Percentiles rank a stretch among this genome's conserved stretches.
These are phyloP conservation scores for Ailanthus altissimus DNA, from an alignment of 345 rosid species.

Conservation along the genomic window DNA sequence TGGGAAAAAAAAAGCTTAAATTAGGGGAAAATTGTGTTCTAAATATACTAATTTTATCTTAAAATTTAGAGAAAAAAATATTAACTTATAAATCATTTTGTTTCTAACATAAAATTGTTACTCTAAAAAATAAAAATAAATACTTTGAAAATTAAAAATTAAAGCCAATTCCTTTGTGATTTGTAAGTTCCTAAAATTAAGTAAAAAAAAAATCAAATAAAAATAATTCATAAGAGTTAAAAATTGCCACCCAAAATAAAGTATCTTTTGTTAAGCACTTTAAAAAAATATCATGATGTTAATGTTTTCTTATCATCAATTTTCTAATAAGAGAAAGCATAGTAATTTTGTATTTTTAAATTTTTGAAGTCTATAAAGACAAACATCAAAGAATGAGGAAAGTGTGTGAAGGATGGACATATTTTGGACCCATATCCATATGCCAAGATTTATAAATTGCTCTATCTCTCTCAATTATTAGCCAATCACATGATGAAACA, in stretches of 20 bases:
- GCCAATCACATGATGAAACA: constrained; percentile 16
- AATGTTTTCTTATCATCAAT: background rate
- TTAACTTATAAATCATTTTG: too few relatives aligned
- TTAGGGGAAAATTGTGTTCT: too few relatives aligned
- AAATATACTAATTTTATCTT: too few relatives aligned
- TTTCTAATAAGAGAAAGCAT: background rate
- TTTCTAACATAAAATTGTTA: too few relatives aligned
- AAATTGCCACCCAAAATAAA: background rate
- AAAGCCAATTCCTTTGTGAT: too few relatives aligned
- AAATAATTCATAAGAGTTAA: background rate
- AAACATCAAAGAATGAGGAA: background rate
- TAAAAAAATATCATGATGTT: background rate
- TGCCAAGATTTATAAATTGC: background rate
- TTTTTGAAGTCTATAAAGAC: background rate
- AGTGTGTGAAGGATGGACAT: background rate
- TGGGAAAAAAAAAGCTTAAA: too few relatives aligned
- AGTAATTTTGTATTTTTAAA: too few relatives aligned
- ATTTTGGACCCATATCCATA: constrained; percentile 12
- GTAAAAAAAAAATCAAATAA: too few relatives aligned
- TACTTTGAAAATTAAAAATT: too few relatives aligned
- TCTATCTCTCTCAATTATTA: background rate
- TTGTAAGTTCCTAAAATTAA: too few relatives aligned
- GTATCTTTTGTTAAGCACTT: background rate
- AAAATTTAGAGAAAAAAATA: too few relatives aligned
- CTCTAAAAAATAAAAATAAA: too few relatives aligned